Evolutionary conservation across 306 rosid genomes (phyloP).

Genomic region (Corylus americana): DNA sequence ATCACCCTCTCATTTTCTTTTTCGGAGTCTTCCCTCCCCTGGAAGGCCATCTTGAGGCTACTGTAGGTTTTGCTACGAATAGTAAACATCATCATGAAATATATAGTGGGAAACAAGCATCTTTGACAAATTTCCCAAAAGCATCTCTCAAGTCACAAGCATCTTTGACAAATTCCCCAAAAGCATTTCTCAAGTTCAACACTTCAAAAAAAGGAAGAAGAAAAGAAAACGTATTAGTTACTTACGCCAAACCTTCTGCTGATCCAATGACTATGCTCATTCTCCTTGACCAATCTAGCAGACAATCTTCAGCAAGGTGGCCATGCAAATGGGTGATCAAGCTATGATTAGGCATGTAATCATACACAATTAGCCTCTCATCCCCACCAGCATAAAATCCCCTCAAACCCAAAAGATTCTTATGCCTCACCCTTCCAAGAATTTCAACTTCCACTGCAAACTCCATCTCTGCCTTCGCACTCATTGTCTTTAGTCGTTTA

Average conservation of each 20-base stretch:
- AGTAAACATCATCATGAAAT: background rate
- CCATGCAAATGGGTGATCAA: constrained; percentile 85
- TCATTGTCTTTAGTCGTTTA: constrained; percentile 77
- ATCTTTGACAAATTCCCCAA: constrained; percentile 1
- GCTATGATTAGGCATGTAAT: constrained; percentile 90
- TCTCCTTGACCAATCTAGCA: constrained; percentile 73
- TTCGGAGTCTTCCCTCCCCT: no score
- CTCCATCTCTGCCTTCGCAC: constrained; percentile 97
- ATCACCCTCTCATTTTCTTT: no score
- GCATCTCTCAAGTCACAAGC: background rate
- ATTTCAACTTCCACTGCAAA: constrained; percentile 96
- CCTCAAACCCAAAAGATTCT: constrained; percentile 72
- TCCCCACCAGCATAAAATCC: constrained; percentile 92
- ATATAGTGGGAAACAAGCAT: background rate
- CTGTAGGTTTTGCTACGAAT: no score
- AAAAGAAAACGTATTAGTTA: background rate
- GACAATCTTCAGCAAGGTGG: constrained; percentile 54
- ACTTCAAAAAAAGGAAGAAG: no score
- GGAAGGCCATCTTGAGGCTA: no score
- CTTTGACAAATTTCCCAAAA: background rate
- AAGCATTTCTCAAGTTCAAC: background rate
- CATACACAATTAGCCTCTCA: constrained; percentile 80
- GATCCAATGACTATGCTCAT: constrained; percentile 72
- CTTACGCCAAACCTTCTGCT: constrained; percentile 83
- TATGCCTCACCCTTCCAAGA: constrained; percentile 86